Conservation (phyloP, 1,284 basidiomycete species). For the Leucoagaricus sp. region DNA sequence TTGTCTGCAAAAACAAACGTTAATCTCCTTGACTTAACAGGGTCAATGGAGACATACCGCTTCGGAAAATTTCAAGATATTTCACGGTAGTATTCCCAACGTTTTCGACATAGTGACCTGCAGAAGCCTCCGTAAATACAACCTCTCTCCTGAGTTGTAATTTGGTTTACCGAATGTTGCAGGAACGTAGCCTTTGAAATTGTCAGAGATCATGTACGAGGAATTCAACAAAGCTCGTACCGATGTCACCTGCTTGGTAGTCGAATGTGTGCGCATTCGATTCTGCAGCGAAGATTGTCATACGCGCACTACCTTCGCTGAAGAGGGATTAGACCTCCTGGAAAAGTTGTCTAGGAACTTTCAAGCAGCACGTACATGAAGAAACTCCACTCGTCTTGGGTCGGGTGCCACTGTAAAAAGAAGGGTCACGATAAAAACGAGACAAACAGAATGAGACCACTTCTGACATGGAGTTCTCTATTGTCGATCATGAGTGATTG, state of each 20-base stretch:
- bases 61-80: conserved; percentile 68
- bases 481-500: background rate
- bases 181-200: conserved; percentile 51
- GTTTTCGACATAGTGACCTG: conserved; percentile 73
- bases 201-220: conserved; percentile 11
- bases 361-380: conserved; percentile 38
- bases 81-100: conserved; percentile 62
- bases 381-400: conserved; percentile 68
- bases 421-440: background rate
- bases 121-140: background rate
- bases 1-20: conserved; percentile 34
- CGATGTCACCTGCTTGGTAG: conserved; percentile 68
- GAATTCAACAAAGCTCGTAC: conserved; percentile 30
- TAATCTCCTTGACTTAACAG: background rate
- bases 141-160: background rate
- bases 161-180: conserved; percentile 46
- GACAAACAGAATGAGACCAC: background rate
- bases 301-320: conserved; percentile 57
- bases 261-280: conserved; percentile 69
- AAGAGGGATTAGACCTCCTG: conserved; percentile 8
- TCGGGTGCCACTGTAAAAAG: conserved; percentile 68
- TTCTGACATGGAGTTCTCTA: conserved; percentile 46
- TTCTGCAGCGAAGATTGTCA: conserved; percentile 65
- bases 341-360: no score
- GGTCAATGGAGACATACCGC: conserved; percentile 37